Base-by-base conservation (phyloP, 345 rosid species). In the Eucalyptus erythrocorys region DNA sequence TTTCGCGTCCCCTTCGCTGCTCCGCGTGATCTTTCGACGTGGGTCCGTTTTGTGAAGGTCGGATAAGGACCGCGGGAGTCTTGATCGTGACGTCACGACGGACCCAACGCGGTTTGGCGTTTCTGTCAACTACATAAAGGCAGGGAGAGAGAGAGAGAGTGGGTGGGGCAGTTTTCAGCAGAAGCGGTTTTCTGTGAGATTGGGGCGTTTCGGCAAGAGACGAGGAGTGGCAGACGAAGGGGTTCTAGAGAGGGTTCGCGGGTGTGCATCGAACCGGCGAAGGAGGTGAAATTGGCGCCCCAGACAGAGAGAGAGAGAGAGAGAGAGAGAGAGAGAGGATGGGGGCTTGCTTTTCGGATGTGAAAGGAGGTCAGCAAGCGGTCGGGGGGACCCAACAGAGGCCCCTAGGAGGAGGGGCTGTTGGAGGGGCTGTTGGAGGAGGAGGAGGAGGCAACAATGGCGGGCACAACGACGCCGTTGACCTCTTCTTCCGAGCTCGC, bases 291-390 rank as follows among this genome's bases (percentile, higher is more conserved):
- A 10, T 61, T 32, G 30, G 55, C 24, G 55, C 55, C 8, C 0
- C n/a, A n/a, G n/a, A n/a, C n/a, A 61, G n/a, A 85, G 55, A 89
- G 87, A 50, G 80, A 30, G 85, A 87, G 81, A 89, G 86, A 61
- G n/a, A 85, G 55, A 61, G n/a, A 85, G 55, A 89, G 87, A 50
- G 80, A 30, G 85, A 87, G 81, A 89, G 86, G 55, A 97, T 97
- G 99, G 98, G 99, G 40, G 87, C 81, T 1, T 97, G 98, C 88
- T 66, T 91, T 5, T 92, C 97, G 13, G 98, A 95, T 43, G 88
- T 96, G 89, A 89, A 49, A 61, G 99, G 97, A 27, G 99, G 97
- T 37, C 91, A 95, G 90, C 96, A 95, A 89, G 99, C 95, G 13
- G 86, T 95, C 5, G 98, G 98, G 85, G 97, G 97, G 88, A 86